These are phyloP conservation scores for Bretziella fagacearum DNA, from an alignment of 2,329 filamentous ascomycete genomes.

Conservation along the genomic window DNA sequence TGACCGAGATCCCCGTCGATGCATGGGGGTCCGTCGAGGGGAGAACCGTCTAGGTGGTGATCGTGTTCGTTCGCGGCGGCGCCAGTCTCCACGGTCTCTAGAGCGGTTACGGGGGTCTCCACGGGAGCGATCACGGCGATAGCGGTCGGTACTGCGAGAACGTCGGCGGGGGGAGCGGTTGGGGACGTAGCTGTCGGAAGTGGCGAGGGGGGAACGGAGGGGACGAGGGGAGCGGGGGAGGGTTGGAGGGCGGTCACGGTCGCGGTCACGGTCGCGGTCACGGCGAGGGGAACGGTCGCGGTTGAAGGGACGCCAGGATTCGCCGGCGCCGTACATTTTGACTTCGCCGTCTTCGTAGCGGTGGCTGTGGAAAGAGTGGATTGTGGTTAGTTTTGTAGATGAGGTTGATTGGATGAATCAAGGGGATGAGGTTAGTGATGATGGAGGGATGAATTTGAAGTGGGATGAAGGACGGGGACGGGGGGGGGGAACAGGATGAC, in stretches of 20 bases:
- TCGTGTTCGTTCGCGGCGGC: constrained; percentile 18
- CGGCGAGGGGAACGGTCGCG: constrained; percentile 26
- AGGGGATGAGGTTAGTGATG: neutral
- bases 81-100: constrained; percentile 17
- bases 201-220: constrained; percentile 23
- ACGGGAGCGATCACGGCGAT: constrained; percentile 27
- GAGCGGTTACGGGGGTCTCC: constrained; percentile 22
- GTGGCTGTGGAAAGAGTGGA: no score
- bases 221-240: constrained; percentile 22
- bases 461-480: no score
- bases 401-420: neutral
- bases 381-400: no score
- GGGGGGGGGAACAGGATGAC: no score
- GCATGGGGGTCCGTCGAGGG: constrained; percentile 24
- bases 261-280: constrained; percentile 16
- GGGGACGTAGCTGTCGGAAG: constrained; percentile 31
- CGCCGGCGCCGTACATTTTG: constrained; percentile 42
- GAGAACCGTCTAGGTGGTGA: constrained; percentile 22
- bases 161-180: constrained; percentile 27
- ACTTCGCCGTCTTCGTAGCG: constrained; percentile 47
- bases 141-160: constrained; percentile 27
- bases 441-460: neutral
- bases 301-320: constrained; percentile 43
- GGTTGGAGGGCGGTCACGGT: constrained; percentile 21
- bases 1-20: constrained; percentile 17